Evolutionary conservation across 305 asterid species (phyloP).

Genomic region (Fraxinus nigra): DNA sequence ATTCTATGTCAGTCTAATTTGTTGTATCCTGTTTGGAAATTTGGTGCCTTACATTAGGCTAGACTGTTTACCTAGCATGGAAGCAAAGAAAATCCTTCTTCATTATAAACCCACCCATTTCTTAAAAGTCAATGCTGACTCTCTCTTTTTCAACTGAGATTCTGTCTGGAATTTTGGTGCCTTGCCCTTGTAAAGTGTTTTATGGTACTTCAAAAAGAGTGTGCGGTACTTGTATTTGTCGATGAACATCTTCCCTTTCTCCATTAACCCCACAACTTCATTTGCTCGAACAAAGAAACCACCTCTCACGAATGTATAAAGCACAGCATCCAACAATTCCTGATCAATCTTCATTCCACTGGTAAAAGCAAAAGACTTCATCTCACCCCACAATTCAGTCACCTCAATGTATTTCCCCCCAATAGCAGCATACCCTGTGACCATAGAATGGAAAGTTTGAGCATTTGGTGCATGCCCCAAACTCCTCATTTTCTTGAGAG

Average conservation of each 20-base stretch:
- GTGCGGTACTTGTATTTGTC: constrained; percentile 84
- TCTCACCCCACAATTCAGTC: constrained; percentile 89
- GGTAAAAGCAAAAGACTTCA: constrained; percentile 58
- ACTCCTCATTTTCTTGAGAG: constrained; percentile 81
- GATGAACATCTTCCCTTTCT: constrained; percentile 62
- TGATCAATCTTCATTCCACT: constrained; percentile 77
- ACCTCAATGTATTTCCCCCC: constrained; percentile 90
- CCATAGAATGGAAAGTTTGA: constrained; percentile 88
- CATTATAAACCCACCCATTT: constrained; percentile 73
- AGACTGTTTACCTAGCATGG: not conserved
- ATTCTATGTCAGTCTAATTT: not conserved
- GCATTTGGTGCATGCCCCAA: constrained; percentile 75
- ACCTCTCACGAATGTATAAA: constrained; percentile 82
- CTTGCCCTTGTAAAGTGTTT: constrained; percentile 68
- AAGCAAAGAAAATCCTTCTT: constrained; percentile 13
- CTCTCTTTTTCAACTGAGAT: constrained; percentile 73
- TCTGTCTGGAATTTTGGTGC: constrained; percentile 78
- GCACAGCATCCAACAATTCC: constrained; percentile 82
- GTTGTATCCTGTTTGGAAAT: not conserved
- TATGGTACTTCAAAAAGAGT: constrained; percentile 79
- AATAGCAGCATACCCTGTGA: constrained; percentile 75
- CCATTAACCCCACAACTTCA: constrained; percentile 82
- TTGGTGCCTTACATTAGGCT: not conserved
- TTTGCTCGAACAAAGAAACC: constrained; percentile 81
- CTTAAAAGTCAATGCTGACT: constrained; percentile 70